Conservation (phyloP, 768 basidiomycete genomes). For the Artomyces pyxidatus region DNA sequence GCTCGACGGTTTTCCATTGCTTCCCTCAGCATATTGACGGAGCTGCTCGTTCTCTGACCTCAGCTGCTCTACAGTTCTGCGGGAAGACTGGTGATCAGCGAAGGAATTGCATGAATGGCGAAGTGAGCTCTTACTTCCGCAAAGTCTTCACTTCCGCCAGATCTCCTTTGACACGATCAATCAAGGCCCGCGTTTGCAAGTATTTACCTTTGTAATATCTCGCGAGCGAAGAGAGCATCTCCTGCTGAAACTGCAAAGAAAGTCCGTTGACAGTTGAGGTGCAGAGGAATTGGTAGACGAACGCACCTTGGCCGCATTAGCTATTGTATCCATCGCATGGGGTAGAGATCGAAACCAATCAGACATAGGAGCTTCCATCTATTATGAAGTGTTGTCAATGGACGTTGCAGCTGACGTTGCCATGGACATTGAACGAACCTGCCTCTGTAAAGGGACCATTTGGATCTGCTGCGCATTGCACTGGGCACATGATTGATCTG, state of each 20-base stretch:
- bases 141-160: constrained; percentile 37
- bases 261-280: neutral
- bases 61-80: constrained; percentile 44
- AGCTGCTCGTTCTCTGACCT: constrained; percentile 41
- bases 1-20: constrained; percentile 28
- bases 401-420: no score
- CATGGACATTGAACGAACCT: constrained; percentile 56
- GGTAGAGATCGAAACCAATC: constrained; percentile 71
- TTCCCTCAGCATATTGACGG: constrained; percentile 27
- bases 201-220: constrained; percentile 53
- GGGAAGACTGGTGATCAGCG: constrained; percentile 11
- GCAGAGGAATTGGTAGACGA: neutral
- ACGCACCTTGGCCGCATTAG: constrained; percentile 59
- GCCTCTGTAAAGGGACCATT: constrained; percentile 61
- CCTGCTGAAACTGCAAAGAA: constrained; percentile 62
- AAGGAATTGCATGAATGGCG: neutral
- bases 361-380: constrained; percentile 80
- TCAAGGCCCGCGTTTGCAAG: constrained; percentile 42
- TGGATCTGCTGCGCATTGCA: constrained; percentile 61
- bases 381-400: constrained; percentile 3
- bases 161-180: constrained; percentile 48
- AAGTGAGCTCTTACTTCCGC: constrained; percentile 34
- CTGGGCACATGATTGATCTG: constrained; percentile 66
- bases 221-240: constrained; percentile 61
- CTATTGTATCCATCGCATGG: constrained; percentile 50